Conservation (phyloP, 139 green algal genomes). For the Chlorella sp. region DNA sequence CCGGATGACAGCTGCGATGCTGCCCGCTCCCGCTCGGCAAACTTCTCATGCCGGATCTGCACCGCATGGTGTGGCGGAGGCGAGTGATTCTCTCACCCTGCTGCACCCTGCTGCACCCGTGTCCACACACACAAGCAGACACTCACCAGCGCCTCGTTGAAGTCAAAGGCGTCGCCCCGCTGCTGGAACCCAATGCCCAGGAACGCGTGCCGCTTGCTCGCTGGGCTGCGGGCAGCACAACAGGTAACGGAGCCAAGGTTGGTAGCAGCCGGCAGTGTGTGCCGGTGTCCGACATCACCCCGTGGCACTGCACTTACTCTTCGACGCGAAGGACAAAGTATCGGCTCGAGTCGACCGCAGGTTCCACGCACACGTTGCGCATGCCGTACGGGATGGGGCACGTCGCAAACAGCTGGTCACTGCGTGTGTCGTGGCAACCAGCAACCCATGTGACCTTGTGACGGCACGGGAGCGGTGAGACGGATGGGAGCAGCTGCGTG, state of each 20-base stretch:
- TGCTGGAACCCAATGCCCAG: constrained; percentile 73
- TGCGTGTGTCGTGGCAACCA: too few relatives aligned
- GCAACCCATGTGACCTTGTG: too few relatives aligned
- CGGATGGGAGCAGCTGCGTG: too few relatives aligned
- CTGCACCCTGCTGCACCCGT: neutral
- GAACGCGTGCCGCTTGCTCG: constrained; percentile 64
- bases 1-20: constrained; percentile 4
- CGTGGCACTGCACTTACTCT: constrained; percentile 28
- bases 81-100: too few relatives aligned
- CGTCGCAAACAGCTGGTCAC: constrained; percentile 64
- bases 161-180: constrained; percentile 71
- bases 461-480: too few relatives aligned
- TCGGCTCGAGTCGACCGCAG: constrained; percentile 43
- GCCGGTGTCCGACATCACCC: too few relatives aligned
- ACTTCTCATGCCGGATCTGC: constrained; percentile 53
- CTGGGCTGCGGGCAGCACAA: constrained; percentile 12
- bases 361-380: constrained; percentile 50
- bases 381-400: constrained; percentile 56
- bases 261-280: too few relatives aligned
- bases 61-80: neutral
- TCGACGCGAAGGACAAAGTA: constrained; percentile 78
- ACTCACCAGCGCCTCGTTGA: constrained; percentile 71
- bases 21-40: constrained; percentile 27
- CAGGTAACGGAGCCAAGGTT: too few relatives aligned
- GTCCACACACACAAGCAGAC: too few relatives aligned